A percentile compares a stretch with the other conserved stretches of the same genome.
Evolutionary conservation across 495 filamentous ascomycete species (phyloP).

Genomic region (Cercophora scortea): DNA sequence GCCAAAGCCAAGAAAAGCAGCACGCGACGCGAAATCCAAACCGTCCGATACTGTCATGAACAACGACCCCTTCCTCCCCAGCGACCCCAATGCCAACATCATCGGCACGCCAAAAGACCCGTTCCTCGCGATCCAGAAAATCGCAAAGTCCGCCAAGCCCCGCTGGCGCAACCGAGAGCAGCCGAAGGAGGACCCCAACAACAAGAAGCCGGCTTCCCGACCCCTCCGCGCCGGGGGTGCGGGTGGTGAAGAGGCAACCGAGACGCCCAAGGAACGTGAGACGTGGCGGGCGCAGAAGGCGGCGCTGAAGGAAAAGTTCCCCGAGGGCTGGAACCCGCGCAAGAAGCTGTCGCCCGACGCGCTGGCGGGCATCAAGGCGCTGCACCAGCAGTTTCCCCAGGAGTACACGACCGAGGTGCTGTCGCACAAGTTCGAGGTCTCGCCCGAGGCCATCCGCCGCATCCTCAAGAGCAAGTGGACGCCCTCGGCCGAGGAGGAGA

Average conservation of each 20-base stretch:
- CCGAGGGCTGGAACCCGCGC: constrained; percentile 65
- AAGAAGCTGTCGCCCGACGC: constrained; percentile 90
- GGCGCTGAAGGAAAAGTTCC: constrained; percentile 50
- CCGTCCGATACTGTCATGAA: neutral
- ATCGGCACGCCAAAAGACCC: no score
- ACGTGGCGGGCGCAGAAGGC: constrained; percentile 20
- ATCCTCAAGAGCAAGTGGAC: constrained; percentile 82
- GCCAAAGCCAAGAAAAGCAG: neutral
- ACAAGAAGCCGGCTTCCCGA: constrained; percentile 1
- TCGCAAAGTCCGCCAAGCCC: neutral
- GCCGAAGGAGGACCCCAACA: neutral
- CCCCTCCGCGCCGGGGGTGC: neutral
- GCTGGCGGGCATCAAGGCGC: constrained; percentile 71
- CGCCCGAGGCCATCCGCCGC: constrained; percentile 75
- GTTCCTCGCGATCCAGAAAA: neutral
- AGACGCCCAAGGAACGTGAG: neutral
- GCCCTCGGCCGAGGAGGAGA: constrained; percentile 54
- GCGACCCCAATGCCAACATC: neutral
- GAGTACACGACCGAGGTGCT: constrained; percentile 68
- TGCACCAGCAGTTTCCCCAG: constrained; percentile 67
- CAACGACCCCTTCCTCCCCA: neutral
- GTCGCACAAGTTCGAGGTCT: constrained; percentile 72
- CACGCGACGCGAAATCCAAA: neutral
- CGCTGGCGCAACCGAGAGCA: neutral
- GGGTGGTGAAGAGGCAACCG: neutral